Evolutionary conservation across 257 asterid species (phyloP), one percentile per base, ranked within the genome.

Genomic region (Cinchona pubescens): DNA sequence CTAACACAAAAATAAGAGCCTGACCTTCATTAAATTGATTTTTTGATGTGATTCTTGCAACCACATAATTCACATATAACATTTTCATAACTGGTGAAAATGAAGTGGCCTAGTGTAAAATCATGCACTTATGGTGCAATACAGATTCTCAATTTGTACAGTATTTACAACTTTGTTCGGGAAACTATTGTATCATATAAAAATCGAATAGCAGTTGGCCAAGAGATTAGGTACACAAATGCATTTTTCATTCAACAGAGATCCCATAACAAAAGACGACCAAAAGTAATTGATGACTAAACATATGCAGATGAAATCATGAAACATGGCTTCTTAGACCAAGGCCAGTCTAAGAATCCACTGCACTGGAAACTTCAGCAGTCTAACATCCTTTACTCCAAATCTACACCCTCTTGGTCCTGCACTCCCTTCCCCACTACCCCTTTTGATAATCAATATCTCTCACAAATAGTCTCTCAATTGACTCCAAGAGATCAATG

Each of bases 401-500:
- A 59, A 27, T 71, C 34, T 49, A 29, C 15, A 68, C 46, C 45
- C 46, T 10, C 43, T 30, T 18, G 9, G 21, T 45, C 23, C 4
- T 16, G 58, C 66, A 43, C 74, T 53, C 12, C 55, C 25, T 51
- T 19, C 65, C 25, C 18, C 18, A 29, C 10, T 58, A 1, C 55
- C 46, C 56, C 32, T 32, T 43, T 3, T 30, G 19, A 18, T 72
- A 64, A 34, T 64, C 42, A 58, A 69, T 25, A 38, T 48, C 48
- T 53, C 61, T 34, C 19, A 14, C 38, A 16, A 23, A 63, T 10
- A 68, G 32, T 43, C 51, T 60, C 32, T 15, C 45, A 40, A 12
- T 34, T 68, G 66, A 32, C 61, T 34, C 32, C 59, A 68, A 48
- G 23, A 19, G 55, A 12, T 73, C 59, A 56, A 72, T 46, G 55